A percentile compares a stretch with the other conserved stretches of the same genome.
Evolutionary conservation across 1,284 basidiomycete species (phyloP).

Genomic region (Ceratobasidium sp.): DNA sequence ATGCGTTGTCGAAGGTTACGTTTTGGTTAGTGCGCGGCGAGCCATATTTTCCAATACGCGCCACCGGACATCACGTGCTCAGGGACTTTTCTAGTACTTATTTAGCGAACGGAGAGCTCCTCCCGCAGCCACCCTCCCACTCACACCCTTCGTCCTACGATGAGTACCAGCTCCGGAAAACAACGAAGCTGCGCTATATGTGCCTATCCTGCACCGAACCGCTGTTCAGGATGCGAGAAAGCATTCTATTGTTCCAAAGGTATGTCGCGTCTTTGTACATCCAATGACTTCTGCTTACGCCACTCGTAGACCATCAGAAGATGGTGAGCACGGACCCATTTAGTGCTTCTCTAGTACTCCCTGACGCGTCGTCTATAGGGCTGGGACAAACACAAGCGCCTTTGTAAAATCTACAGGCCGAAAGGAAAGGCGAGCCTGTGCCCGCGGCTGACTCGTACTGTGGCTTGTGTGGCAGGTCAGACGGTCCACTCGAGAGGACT

Average conservation of each 20-base stretch:
- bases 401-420: conserved; percentile 14
- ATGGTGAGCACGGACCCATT: background rate
- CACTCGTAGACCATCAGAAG: conserved; percentile 3
- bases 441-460: background rate
- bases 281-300: background rate
- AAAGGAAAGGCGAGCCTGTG: background rate
- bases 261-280: background rate
- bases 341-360: background rate
- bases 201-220: background rate
- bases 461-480: conserved; percentile 1
- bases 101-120: no score
- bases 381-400: conserved; percentile 9
- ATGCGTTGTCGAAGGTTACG: no score
- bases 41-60: no score
- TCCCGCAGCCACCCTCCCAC: no score
- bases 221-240: conserved; percentile 15
- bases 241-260: conserved; percentile 10
- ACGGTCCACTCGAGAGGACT: background rate
- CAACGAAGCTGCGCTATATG: background rate
- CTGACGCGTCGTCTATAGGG: background rate
- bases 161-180: background rate
- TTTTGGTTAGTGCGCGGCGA: no score
- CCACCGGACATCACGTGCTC: no score
- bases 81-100: no score
- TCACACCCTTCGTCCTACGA: no score